Evolutionary conservation across 1,139 yeast species (phyloP), one percentile per base, ranked within the genome.

Genomic region (Wickerhamomyces sp.): DNA sequence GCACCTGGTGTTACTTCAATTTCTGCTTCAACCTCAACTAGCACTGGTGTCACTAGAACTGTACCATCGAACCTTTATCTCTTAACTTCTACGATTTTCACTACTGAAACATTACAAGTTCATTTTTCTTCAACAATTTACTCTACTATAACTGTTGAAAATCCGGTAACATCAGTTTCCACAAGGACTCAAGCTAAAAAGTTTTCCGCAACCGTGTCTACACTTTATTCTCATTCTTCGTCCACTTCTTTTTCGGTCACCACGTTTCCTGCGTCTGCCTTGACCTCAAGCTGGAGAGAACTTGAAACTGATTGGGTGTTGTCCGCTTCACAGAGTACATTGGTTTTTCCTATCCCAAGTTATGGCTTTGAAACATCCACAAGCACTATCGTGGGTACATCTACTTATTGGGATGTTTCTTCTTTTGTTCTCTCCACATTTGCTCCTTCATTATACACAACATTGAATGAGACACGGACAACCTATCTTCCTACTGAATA

Each of bases 331-430:
- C 27, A 31, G 12, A 29, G 39, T 13, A 39, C 45, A 0, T 27
- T 45, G 33, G 37, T 40, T 3, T 23, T 45, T 6, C 50, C 50
- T 11, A 20, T 46, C 12, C 38, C 46, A 24, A 30, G 30, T 11
- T 33, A 29, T 16, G 30, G 38, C 1, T 17, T 40, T 4, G 28
- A 25, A 3, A 32, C 42, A 4, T 21, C 27, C 5, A 33, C 43
- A 2, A 24, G 26, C 11, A 31, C 40, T 1, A 12, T 9, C 4
- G 10, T 32, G 1, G 9, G 32, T 6, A 33, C 41, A 1, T 23
- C 20, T 2, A 32, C 45, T 6, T 21, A 17, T 11, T 33, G 34
- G n/a, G 9, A 23, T 4, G 38, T 39, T 2, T 25, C 31, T 8
- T 39, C 32, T 16, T 6, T 11, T 7, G 28, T 31, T 8, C 28